Evolutionary conservation across 192 early-diverging fungal species (phyloP).

Genomic region (Rhizophagus clarus): DNA sequence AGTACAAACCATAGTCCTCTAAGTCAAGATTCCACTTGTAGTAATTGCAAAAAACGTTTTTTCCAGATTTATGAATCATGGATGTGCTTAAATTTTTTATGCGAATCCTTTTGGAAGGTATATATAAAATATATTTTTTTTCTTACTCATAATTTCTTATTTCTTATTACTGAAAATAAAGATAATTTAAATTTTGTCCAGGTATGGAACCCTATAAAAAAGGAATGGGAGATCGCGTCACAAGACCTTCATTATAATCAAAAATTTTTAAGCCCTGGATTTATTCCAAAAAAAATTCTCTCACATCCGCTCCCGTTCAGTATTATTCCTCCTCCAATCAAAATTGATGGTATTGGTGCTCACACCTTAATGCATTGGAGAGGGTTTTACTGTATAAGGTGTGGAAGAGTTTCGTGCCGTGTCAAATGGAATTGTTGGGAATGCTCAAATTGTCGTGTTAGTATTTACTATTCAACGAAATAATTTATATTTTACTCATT

Average conservation of each 20-base stretch:
- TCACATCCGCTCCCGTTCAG: background rate
- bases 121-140: background rate
- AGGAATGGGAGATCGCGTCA: background rate
- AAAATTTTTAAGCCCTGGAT: background rate
- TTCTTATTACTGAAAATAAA: too few species aligned
- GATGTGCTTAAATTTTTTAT: background rate
- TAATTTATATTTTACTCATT: too few species aligned
- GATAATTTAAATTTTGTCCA: background rate
- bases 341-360: background rate
- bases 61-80: background rate
- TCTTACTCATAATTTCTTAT: background rate
- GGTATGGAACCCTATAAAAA: background rate
- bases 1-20: too few species aligned
- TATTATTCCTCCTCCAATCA: background rate
- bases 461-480: background rate
- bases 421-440: background rate
- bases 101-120: constrained; percentile 3
- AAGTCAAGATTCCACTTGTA: background rate
- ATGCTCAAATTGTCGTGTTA: background rate
- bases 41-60: background rate
- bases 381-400: background rate
- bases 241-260: background rate
- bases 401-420: constrained; percentile 1
- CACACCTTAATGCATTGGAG: background rate
- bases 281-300: background rate